Conservation (phyloP, 768 basidiomycete genomes). For the Obba rivulosa region DNA sequence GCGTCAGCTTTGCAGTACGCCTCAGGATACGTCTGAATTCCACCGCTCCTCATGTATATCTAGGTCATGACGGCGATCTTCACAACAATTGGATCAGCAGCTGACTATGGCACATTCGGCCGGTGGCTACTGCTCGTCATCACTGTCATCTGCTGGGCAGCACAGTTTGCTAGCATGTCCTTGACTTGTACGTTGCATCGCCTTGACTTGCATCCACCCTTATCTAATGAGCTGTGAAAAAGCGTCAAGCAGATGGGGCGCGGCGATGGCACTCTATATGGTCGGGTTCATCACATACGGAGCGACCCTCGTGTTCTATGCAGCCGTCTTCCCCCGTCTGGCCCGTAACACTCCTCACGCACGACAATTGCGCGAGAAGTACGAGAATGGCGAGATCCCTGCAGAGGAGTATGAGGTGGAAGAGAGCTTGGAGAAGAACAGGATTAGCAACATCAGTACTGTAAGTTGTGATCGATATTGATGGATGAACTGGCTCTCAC, state of each 20-base stretch:
- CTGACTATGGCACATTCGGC: constrained; percentile 72
- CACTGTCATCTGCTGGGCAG: constrained; percentile 74
- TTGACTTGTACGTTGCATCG: constrained; percentile 51
- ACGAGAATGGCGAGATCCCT: constrained; percentile 53
- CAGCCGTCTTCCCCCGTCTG: constrained; percentile 73
- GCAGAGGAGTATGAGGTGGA: constrained; percentile 64
- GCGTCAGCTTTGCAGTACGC: constrained; percentile 66
- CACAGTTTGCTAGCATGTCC: constrained; percentile 73
- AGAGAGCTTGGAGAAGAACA: constrained; percentile 78
- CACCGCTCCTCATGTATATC: neutral
- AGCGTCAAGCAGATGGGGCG: constrained; percentile 68
- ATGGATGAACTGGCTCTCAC: no score
- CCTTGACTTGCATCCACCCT: neutral
- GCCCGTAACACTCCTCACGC: constrained; percentile 72
- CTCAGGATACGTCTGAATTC: neutral
- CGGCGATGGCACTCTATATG: constrained; percentile 76
- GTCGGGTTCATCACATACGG: constrained; percentile 75
- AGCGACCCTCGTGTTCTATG: constrained; percentile 77
- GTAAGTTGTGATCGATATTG: constrained; percentile 42
- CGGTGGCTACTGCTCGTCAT: constrained; percentile 70
- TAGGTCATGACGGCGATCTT: constrained; percentile 78
- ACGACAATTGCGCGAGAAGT: constrained; percentile 46
- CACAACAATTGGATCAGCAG: constrained; percentile 67
- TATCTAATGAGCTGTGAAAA: neutral
- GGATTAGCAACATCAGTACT: constrained; percentile 81